Percentiles rank a stretch among this genome's conserved stretches.
Evolutionary conservation across 345 rosid species (phyloP).

Genomic region (Barbarea vulgaris): DNA sequence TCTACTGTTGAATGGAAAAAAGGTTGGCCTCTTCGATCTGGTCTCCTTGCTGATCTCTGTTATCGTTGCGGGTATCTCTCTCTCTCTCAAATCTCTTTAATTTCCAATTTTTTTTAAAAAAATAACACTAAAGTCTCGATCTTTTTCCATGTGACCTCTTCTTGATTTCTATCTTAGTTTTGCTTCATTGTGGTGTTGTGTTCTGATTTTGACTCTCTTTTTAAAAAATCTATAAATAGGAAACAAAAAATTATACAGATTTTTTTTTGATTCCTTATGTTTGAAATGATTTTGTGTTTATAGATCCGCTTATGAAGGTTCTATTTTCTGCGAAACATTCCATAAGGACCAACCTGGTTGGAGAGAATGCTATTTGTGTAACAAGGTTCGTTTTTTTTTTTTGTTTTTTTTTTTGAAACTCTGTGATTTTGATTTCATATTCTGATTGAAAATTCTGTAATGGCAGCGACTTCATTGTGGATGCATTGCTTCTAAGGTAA

Average conservation of each 20-base stretch:
- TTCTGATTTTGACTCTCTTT: not conserved
- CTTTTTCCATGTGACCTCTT: conserved; percentile 7
- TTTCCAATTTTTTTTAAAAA: not conserved
- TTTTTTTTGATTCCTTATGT: not conserved
- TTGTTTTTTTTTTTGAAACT: not conserved
- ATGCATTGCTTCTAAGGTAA: conserved; percentile 65
- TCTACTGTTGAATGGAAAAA: conserved; percentile 68
- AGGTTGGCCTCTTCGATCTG: conserved; percentile 92
- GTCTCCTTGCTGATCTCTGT: conserved; percentile 77
- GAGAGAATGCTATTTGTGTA: conserved; percentile 76
- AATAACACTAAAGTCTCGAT: conserved; percentile 29
- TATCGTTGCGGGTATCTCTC: conserved; percentile 73
- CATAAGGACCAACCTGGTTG: conserved; percentile 84
- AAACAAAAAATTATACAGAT: not conserved
- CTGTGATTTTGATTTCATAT: not conserved
- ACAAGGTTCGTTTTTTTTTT: conserved; percentile 49
- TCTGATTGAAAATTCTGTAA: conserved; percentile 17
- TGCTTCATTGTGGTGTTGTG: not conserved
- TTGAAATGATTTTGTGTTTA: conserved; percentile 30
- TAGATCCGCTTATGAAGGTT: conserved; percentile 77
- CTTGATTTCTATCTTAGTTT: not conserved
- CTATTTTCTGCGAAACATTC: conserved; percentile 67
- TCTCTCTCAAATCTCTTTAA: conserved; percentile 2
- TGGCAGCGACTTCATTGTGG: conserved; percentile 91
- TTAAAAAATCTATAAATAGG: conserved; percentile 35